Base-by-base conservation (phyloP, 75 land plant species). In the Adiantum capillusveneris region DNA sequence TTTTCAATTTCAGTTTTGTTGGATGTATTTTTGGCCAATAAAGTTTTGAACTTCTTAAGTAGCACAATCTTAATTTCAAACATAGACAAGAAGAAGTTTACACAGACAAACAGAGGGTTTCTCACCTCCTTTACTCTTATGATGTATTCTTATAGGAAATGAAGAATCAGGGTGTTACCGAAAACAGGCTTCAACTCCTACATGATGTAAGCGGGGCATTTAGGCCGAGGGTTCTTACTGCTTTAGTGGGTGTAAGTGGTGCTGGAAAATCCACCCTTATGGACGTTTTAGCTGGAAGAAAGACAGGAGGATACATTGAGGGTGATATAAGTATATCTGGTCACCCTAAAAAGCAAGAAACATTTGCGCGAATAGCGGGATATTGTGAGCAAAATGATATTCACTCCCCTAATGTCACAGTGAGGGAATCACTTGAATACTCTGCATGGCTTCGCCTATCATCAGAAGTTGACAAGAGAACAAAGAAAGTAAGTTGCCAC, bases 221-320 rank as follows among this genome's bases (percentile, higher is more conserved):
- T 56, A 60, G 89, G 25, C 94, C 94, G 20, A 88, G 94, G 24
- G 77, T 85, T 29, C 63, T 88, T 20, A 85, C 94, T 12, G 88
- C 88, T 19, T 59, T 88, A 11, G 83, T 88, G 82, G 89, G 94
- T 48, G 81, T 88, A n/a, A 88, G 94, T 70, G 94, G 94, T 2
- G 89, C 94, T n/a, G 94, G 94, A 56, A 88, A 88, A 71, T 85
- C 88, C 1, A 88, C 93, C 6, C 75, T 88, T 37, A 88, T 88
- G 88, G 93, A 88, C 69, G 93, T 88, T 42, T 55, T 88, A 16
- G 93, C 93, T 29, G 93, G 88, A 49, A 62, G 88, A 54, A 88
- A 88, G 34, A 87, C 92, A 0, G 87, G 92, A 9, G 92, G 92
- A 44, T 84, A 84, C 58, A 81, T 81, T 26, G 92, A 88, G 69